Conservation (phyloP, 1,139 yeast genomes). For the Blastobotrys arbuscula region DNA sequence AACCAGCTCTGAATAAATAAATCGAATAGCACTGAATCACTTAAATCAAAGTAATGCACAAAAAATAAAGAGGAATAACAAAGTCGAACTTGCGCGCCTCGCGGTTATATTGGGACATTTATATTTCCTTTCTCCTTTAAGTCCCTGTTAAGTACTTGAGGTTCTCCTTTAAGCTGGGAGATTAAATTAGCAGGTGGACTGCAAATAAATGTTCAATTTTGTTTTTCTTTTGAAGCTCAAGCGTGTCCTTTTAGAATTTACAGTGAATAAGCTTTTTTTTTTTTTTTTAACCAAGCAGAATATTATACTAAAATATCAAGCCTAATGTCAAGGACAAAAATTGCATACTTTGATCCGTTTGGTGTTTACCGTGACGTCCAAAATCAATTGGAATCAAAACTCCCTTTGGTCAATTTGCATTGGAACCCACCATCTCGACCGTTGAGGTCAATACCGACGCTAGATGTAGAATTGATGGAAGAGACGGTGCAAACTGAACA, state of each 20-base stretch:
- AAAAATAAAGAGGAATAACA: too few species aligned
- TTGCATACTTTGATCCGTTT: slow-evolving; percentile 87
- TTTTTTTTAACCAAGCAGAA: not conserved
- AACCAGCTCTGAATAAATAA: too few species aligned
- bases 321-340: slow-evolving; percentile 29
- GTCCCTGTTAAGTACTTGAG: too few species aligned
- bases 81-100: too few species aligned
- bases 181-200: too few species aligned
- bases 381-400: slow-evolving; percentile 45
- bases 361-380: slow-evolving; percentile 54
- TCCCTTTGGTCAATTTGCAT: slow-evolving; percentile 71
- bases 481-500: slow-evolving; percentile 47
- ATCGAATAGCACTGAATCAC: too few species aligned
- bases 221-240: not conserved
- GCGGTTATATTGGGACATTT: too few species aligned
- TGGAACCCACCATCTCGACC: slow-evolving; percentile 62
- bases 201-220: not conserved
- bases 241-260: not conserved
- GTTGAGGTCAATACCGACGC: slow-evolving; percentile 58
- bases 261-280: not conserved
- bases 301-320: too few species aligned
- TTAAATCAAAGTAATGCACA: too few species aligned
- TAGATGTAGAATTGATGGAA: slow-evolving; percentile 56
- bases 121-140: too few species aligned
- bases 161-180: too few species aligned